phyloP scores from a whole-genome alignment of 106 monocot genomes.

The Narthecium ossifragum region DNA sequence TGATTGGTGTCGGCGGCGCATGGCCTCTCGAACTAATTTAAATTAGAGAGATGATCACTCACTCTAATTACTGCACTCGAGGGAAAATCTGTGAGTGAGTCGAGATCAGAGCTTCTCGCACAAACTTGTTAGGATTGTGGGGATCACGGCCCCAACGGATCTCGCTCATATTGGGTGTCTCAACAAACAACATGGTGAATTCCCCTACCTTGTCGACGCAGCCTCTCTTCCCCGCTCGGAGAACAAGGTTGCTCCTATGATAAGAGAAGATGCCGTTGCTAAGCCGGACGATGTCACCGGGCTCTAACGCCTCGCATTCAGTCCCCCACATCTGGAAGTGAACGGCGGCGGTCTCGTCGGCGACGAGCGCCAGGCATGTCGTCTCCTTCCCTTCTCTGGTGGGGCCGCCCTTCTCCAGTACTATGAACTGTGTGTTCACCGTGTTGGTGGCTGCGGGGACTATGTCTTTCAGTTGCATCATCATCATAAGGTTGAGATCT shows the following conservation, averaged over 20 bases:
- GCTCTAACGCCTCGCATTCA: slow-evolving; percentile 73
- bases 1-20: too few species aligned
- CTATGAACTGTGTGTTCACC: slow-evolving; percentile 63
- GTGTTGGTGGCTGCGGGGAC: slow-evolving; percentile 75
- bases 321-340: slow-evolving; percentile 86
- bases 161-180: slow-evolving; percentile 91
- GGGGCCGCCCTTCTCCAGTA: slow-evolving; percentile 50
- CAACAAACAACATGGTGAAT: slow-evolving; percentile 86
- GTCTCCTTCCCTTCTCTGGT: slow-evolving; percentile 42
- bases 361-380: slow-evolving; percentile 66
- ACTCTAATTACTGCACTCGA: slow-evolving; percentile 8
- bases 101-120: slow-evolving; percentile 26
- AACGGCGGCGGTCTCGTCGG: slow-evolving; percentile 76
- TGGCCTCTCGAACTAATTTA: not conserved
- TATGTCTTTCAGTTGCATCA: slow-evolving; percentile 57
- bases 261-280: slow-evolving; percentile 82
- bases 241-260: slow-evolving; percentile 57
- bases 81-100: slow-evolving; percentile 41
- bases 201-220: slow-evolving; percentile 66
- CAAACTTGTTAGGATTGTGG: slow-evolving; percentile 37
- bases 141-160: slow-evolving; percentile 42
- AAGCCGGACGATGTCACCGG: slow-evolving; percentile 71
- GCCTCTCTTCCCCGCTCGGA: slow-evolving; percentile 76
- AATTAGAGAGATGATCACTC: not conserved
- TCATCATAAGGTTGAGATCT: too few species aligned